Base-by-base conservation (phyloP, 352 stramenopile species). In the Phytopythium aichiense region DNA sequence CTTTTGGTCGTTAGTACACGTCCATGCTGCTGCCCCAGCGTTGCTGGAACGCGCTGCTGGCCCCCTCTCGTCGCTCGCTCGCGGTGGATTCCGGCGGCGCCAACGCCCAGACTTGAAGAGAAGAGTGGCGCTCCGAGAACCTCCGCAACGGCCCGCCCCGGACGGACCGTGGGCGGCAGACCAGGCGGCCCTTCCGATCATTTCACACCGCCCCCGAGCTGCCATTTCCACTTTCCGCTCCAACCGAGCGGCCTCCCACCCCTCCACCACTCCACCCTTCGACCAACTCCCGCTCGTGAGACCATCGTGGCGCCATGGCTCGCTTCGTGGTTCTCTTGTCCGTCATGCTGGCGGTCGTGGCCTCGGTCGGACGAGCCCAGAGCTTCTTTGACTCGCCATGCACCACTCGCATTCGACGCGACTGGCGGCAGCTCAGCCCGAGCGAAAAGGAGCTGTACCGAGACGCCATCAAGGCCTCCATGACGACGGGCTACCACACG, bases 381-480 rank as follows among this genome's bases (percentile, higher is more conserved):
- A 49, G 7, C 23, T 4, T 22, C 9, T 25, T 18, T 2, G 12
- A 35, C 7, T 23, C 63, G 38, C 22, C 59, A 22, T 88, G 76
- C 23, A 73, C 72, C 4, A 59, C 81, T 11, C 81, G 80, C 30
- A 58, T 90, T 15, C 84, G 84, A 5, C 67, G 69, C 28, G 67
- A 73, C 1, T 92, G 84, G 84, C 66, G 67, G 0, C 33, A 63
- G 0, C 72, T 90, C 25, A 64, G 72, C 1, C 23, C 68, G 0
- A 42, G 51, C 22, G 84, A 92, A 23, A 88, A 90, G 59, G 67
- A 77, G 58, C 72, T 90, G 13, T 91, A 89, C 63, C 63, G 74
- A 15, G 72, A 90, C 52, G 83, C 83, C n/a, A 72, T 92, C 33
- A 66, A 67, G 15, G 60, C 61, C 6, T 68, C 84, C 23, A 92